A percentile compares a stretch with the other conserved stretches of the same genome.
Conservation (phyloP, 441 rosid genomes). For the Gossypium davidsonii region DNA sequence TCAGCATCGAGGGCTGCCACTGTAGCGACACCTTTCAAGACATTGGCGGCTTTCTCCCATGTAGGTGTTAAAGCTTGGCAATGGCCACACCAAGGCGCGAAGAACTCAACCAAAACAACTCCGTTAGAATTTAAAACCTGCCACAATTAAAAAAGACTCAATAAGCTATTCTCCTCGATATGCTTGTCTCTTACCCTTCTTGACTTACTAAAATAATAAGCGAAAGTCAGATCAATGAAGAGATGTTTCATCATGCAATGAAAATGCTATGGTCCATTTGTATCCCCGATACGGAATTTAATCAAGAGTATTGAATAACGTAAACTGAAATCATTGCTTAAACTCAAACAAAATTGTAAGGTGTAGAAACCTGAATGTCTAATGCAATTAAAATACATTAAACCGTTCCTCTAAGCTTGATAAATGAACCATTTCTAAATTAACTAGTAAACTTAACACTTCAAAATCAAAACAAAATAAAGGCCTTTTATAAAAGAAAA, state of each 20-base stretch:
- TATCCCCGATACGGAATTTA: neutral
- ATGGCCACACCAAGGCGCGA: conserved; percentile 99
- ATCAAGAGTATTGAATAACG: neutral
- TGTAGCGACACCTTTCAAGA: conserved; percentile 86
- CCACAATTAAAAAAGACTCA: conserved; percentile 6
- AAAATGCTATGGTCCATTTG: neutral
- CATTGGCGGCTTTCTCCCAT: conserved; percentile 89
- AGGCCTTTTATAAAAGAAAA: neutral
- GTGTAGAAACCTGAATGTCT: neutral
- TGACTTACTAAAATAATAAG: neutral
- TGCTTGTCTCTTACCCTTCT: neutral
- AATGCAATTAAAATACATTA: neutral
- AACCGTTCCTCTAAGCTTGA: neutral
- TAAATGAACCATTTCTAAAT: neutral
- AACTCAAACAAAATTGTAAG: neutral
- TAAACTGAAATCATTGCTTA: neutral
- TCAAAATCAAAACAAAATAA: neutral
- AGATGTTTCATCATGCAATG: neutral
- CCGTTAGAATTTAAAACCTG: conserved; percentile 86
- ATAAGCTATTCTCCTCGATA: neutral
- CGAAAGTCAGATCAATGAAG: neutral
- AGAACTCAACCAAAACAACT: conserved; percentile 87
- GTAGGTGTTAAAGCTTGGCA: conserved; percentile 83
- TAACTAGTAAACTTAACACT: neutral
- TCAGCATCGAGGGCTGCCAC: conserved; percentile 98